phyloP scores from a whole-genome alignment of 108 stramenopile species.

The Stephanodiscus minutulus region DNA sequence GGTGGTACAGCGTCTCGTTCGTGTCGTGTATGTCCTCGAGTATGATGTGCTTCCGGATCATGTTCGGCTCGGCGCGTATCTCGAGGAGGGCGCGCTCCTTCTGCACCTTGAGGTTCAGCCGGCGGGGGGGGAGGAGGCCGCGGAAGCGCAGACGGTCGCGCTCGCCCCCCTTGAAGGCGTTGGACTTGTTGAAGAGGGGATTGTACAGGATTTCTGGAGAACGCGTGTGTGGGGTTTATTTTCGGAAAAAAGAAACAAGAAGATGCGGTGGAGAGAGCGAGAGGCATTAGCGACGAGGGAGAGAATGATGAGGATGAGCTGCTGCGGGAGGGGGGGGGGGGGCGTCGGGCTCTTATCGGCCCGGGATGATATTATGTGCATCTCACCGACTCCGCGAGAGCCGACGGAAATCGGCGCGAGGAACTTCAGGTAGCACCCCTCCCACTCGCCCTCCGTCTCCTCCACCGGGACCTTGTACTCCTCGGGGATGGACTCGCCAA shows the following conservation, averaged over 20 bases:
- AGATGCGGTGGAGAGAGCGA: background rate
- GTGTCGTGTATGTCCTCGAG: constrained; percentile 93
- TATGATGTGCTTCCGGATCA: constrained; percentile 91
- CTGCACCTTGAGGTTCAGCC: constrained; percentile 71
- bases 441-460: constrained; percentile 77
- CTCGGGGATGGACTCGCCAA: constrained; percentile 12
- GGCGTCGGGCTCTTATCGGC: no score
- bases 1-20: constrained; percentile 97
- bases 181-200: constrained; percentile 88
- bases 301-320: background rate
- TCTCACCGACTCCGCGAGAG: constrained; percentile 54
- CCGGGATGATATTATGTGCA: no score
- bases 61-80: constrained; percentile 64
- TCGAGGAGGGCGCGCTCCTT: constrained; percentile 63
- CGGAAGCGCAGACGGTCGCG: constrained; percentile 88
- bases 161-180: constrained; percentile 87
- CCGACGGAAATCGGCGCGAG: constrained; percentile 66
- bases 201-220: constrained; percentile 57
- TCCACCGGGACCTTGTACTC: constrained; percentile 23
- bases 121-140: constrained; percentile 78
- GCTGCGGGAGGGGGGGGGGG: no score
- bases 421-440: constrained; percentile 67
- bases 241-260: background rate
- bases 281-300: background rate
- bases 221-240: background rate